phyloP scores from a whole-genome alignment of 371 early-diverging fungal genomes.

The Entomophthora muscae region DNA sequence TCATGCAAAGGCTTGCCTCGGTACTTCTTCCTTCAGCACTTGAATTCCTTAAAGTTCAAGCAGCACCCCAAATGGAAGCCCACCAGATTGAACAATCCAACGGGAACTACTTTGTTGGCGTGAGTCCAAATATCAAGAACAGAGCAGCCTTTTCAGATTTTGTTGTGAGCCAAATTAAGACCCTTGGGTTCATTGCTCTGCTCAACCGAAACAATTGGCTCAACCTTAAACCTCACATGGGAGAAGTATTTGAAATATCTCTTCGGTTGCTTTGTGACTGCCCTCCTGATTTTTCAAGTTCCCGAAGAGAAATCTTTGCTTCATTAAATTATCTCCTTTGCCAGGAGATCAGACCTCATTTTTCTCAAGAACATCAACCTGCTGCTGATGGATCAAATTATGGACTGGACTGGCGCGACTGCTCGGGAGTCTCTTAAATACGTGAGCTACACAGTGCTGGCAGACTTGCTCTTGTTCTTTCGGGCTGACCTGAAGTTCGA shows the following conservation, averaged over 20 bases:
- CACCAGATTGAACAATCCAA: conserved; percentile 42
- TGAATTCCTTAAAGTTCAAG: conserved; percentile 42
- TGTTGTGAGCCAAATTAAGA: conserved; percentile 82
- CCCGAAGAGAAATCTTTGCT: conserved; percentile 84
- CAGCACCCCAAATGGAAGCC: conserved; percentile 53
- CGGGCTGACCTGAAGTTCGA: conserved; percentile 57
- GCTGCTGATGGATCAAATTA: conserved; percentile 74
- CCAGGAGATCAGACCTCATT: conserved; percentile 72
- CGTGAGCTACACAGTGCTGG: conserved; percentile 26
- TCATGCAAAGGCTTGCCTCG: background rate
- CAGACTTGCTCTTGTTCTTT: conserved; percentile 89
- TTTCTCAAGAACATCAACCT: conserved; percentile 75
- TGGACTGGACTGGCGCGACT: conserved; percentile 85
- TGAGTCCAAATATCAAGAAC: conserved; percentile 58
- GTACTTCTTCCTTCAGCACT: background rate
- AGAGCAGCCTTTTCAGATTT: conserved; percentile 58
- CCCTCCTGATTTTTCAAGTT: conserved; percentile 83
- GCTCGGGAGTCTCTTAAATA: conserved; percentile 74
- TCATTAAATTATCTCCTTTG: conserved; percentile 88
- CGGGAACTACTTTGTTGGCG: conserved; percentile 60
- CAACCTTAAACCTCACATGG: conserved; percentile 49
- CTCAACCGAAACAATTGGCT: conserved; percentile 63
- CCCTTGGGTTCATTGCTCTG: conserved; percentile 90
- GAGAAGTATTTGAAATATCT: conserved; percentile 72
- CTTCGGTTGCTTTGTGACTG: conserved; percentile 76